Conservation (phyloP, 208 protist species). For the Porcisia hertigi region DNA sequence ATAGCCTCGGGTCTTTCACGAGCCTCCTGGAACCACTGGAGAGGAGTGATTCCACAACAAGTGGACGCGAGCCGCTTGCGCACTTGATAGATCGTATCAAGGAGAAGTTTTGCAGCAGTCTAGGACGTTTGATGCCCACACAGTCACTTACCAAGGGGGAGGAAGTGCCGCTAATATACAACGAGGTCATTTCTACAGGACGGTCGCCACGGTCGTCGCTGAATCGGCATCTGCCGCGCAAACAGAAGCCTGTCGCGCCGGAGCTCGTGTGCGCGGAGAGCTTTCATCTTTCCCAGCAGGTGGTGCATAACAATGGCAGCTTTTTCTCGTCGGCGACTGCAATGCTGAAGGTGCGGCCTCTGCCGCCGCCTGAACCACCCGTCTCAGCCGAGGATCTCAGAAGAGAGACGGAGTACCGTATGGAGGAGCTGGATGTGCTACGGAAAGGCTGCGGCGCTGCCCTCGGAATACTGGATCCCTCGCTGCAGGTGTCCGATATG, state of each 20-base stretch:
- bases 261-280: constrained; percentile 12
- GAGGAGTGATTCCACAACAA: not conserved
- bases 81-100: constrained; percentile 12
- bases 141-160: not conserved
- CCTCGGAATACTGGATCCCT: constrained; percentile 24
- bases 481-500: constrained; percentile 10
- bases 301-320: not conserved
- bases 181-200: not conserved
- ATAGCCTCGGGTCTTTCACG: constrained; percentile 9
- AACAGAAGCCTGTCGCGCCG: constrained; percentile 37
- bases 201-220: constrained; percentile 12
- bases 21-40: constrained; percentile 19
- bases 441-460: constrained; percentile 32
- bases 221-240: constrained; percentile 17
- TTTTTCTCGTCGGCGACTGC: not conserved
- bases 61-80: constrained; percentile 13
- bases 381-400: constrained; percentile 9
- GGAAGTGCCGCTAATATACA: not conserved
- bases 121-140: not conserved
- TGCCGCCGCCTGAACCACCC: constrained; percentile 1
- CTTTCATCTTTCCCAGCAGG: constrained; percentile 24
- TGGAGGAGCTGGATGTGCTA: constrained; percentile 28
- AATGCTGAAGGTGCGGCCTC: constrained; percentile 10
- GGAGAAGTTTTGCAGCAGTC: constrained; percentile 2
- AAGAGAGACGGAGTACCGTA: not conserved